Evolutionary conservation across 192 early-diverging fungal species (phyloP).

Genomic region (Podila horticola): DNA sequence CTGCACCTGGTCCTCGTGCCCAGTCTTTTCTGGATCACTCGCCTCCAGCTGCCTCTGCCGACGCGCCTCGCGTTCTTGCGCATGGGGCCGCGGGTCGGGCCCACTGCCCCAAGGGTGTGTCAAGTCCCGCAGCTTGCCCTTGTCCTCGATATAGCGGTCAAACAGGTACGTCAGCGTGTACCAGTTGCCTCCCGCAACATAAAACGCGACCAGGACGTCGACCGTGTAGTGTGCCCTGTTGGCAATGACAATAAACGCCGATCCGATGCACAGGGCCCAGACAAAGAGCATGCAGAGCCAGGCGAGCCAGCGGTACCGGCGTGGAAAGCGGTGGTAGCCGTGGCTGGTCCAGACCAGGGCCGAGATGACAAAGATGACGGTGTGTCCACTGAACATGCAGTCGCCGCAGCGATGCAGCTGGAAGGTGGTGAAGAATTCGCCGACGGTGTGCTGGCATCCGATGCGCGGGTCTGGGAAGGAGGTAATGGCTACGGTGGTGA

Average conservation of each 20-base stretch:
- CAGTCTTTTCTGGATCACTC: constrained; percentile 5
- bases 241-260: constrained; percentile 66
- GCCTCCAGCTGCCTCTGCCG: neutral
- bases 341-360: constrained; percentile 70
- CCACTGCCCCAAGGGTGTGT: constrained; percentile 44
- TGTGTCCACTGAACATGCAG: constrained; percentile 74
- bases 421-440: constrained; percentile 69
- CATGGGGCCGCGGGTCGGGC: constrained; percentile 24
- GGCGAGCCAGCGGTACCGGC: constrained; percentile 46
- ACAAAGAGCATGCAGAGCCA: constrained; percentile 52
- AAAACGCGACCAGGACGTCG: constrained; percentile 70
- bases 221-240: constrained; percentile 74
- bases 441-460: constrained; percentile 62
- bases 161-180: constrained; percentile 45
- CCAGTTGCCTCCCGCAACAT: constrained; percentile 63
- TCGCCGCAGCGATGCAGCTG: constrained; percentile 71
- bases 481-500: constrained; percentile 73
- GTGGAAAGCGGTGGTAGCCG: constrained; percentile 50
- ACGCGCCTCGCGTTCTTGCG: neutral
- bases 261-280: constrained; percentile 62
- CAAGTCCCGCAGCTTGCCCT: constrained; percentile 26
- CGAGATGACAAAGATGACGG: constrained; percentile 68
- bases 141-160: constrained; percentile 30
- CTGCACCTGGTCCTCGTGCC: neutral
- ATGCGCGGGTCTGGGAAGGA: constrained; percentile 71